Evolutionary conservation across 140 eudicot genomes (phyloP), one percentile per base, ranked within the genome.

Genomic region (Oenanthe javanica): DNA sequence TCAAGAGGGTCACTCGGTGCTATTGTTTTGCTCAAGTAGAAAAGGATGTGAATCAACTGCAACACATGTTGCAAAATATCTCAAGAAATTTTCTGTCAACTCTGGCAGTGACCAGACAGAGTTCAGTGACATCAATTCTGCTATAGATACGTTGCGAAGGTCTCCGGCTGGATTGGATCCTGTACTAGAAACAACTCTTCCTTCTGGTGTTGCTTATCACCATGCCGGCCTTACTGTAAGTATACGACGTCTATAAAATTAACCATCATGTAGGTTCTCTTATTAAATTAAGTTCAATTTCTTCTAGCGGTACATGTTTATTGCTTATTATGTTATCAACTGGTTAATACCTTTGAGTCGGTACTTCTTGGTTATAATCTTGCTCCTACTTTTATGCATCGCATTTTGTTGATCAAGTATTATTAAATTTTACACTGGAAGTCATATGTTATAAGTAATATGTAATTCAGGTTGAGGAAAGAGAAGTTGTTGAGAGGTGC

Each of bases 11-110:
- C 90, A 95, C 79, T 95, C 99, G 3, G 97, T 95, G 77, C 93
- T 95, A 51, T 82, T 95, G 14, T 95, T 95, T 88, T 95, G 99
- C 84, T 90, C 99, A 25, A 95, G 97, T 81, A 94, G 99, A 27
- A 95, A 92, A 87, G 99, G 99, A 76, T 95, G 99, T 84, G 99
- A 95, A 86, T 85, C 99, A 52, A 90, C 99, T 47, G 99, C 99
- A 25, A 88, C 83, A 81, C 99, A 95, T 88, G 87, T 92, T 75
- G 94, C 97, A 66, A 92, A 86, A 73, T 92, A 87, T 82, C 90
- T 95, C 76, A 90, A 84, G 80, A 85, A 84, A 49, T 95, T 90
- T 79, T 77, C 91, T 14, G 84, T 77, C 21, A 92, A 80, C 75
- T 81, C 84, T 43, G 81, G 72, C 63, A 86, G 86, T 57, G 86